Percentiles rank a stretch among this genome's conserved stretches.
phyloP scores from a whole-genome alignment of 1,284 basidiomycete genomes.

The Trichosporon sp. region DNA sequence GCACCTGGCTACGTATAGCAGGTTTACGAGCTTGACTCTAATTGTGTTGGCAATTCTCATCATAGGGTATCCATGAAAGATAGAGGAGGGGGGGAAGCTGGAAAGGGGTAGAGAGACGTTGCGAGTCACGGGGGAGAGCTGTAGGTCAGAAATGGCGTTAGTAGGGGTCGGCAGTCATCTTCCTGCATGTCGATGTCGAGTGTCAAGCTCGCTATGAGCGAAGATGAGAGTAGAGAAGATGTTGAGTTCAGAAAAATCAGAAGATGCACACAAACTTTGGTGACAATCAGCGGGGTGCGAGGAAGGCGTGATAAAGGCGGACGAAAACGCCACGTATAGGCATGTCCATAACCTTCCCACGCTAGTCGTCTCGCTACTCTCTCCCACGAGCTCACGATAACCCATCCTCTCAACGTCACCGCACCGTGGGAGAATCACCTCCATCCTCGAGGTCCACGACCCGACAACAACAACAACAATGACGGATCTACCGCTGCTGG shows the following conservation, averaged over 20 bases:
- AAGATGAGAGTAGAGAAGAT: neutral
- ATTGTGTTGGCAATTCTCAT: slow-evolving; percentile 27
- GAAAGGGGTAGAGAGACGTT: neutral
- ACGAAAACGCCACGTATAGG: neutral
- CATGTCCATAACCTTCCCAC: neutral
- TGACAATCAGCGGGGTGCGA: neutral
- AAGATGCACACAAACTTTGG: neutral
- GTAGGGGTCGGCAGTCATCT: neutral
- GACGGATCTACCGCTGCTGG: slow-evolving; percentile 13
- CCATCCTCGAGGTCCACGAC: slow-evolving; percentile 16
- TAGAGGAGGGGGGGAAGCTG: neutral
- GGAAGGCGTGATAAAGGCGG: neutral
- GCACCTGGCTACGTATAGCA: slow-evolving; percentile 19
- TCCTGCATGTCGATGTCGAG: slow-evolving; percentile 2
- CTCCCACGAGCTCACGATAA: slow-evolving; percentile 6
- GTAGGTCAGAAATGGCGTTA: neutral
- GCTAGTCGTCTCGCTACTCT: neutral
- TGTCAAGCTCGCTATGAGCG: neutral
- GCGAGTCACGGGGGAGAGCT: neutral
- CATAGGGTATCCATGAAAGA: slow-evolving; percentile 9
- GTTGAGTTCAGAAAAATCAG: neutral
- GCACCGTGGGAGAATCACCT: slow-evolving; percentile 15
- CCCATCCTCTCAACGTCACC: neutral
- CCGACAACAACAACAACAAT: slow-evolving; percentile 15
- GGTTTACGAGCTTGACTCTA: slow-evolving; percentile 29